Evolutionary conservation across 2,329 filamentous ascomycete genomes (phyloP), one percentile per base, ranked within the genome.

Genomic region (Leptographium flavum): DNA sequence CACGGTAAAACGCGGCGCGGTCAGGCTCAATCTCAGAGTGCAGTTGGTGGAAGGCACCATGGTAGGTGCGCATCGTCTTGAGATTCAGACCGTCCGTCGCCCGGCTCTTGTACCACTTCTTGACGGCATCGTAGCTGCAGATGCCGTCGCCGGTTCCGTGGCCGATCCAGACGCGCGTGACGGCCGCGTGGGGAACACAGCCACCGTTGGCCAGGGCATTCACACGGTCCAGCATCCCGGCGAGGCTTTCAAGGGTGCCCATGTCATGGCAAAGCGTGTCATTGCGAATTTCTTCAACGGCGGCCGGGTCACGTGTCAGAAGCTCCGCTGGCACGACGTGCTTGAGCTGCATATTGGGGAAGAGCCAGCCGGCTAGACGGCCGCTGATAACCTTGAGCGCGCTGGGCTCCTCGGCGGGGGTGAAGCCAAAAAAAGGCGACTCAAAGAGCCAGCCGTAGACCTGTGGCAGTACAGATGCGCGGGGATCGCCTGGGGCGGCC

Each of bases 191-290:
- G 57, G 77, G 60, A 52, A 55, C 63, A 27, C 77, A 61, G 42
- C 65, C 69, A 3, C 79, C 81, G 6, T 60, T 63, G 5, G 74
- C 64, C 49, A 94, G 63, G 44, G 68, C 69, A 5, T 64, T 64
- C 1, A 81, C 81, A 23, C 88, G 74, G 58, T 93, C 85, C 51
- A 95, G 64, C 72, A 94, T 71, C 0, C 76, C 80, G 0, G 82
- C 73, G 30, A 94, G 60, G 1, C 84, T 84, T 60, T 88, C 81
- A n/a, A 71, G 69, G 7, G 88, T 94, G 31, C 87, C 88, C 2
- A 79, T 90, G 60, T 90, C 73, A 63, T 94, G 87, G 60, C 80
- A 78, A 43, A 94, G 67, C 42, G 69, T 57, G 61, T 95, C 88
- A 27, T 74, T 70, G 3, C 66, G 64, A 51, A 84, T 72, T 23